These are phyloP conservation scores for Ogataea corticis DNA, from an alignment of 805 yeast species.

Conservation along the genomic window DNA sequence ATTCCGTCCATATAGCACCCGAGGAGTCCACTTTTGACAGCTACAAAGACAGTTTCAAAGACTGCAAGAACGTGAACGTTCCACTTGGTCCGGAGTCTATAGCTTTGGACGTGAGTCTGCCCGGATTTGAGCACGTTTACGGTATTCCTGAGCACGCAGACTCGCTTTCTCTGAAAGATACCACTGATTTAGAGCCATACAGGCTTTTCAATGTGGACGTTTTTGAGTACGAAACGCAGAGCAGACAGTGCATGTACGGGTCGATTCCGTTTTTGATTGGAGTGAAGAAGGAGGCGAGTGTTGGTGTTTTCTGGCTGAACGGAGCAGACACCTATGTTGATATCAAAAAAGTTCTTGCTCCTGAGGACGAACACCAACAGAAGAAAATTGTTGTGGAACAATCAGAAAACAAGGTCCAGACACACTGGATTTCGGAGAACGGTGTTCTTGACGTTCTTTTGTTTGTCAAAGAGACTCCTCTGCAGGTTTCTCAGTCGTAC, in stretches of 20 bases:
- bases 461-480: conserved; percentile 57
- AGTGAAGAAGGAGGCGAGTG: conserved; percentile 52
- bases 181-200: conserved; percentile 69
- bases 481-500: conserved; percentile 57
- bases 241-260: conserved; percentile 92
- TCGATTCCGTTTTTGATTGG: conserved; percentile 87
- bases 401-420: conserved; percentile 23
- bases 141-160: conserved; percentile 99
- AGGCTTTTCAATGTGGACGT: conserved; percentile 91
- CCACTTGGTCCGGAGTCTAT: conserved; percentile 90
- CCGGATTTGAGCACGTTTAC: conserved; percentile 62
- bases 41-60: conserved; percentile 72
- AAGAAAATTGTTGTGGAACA: not conserved
- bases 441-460: conserved; percentile 80
- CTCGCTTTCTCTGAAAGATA: conserved; percentile 69
- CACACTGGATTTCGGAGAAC: conserved; percentile 95
- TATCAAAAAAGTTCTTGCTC: conserved; percentile 42
- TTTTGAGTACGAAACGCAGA: conserved; percentile 84
- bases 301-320: conserved; percentile 89
- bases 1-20: conserved; percentile 44
- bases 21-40: conserved; percentile 66
- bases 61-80: conserved; percentile 60
- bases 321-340: conserved; percentile 92
- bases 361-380: conserved; percentile 8
- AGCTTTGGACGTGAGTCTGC: conserved; percentile 72